Base-by-base conservation (phyloP, 1,284 basidiomycete genomes). In the Ceratobasidium sp. region DNA sequence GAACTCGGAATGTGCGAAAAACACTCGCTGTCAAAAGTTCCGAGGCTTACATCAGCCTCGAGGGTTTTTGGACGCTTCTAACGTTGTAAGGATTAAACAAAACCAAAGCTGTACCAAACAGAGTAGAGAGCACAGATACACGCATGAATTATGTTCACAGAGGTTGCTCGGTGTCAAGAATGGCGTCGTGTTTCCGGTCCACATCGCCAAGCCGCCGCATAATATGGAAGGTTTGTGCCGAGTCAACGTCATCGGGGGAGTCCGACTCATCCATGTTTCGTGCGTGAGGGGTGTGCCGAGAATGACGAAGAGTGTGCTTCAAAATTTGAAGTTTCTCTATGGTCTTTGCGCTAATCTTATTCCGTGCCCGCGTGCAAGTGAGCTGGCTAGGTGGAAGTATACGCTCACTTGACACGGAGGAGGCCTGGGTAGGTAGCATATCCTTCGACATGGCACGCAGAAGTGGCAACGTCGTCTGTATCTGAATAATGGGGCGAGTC, bases 311-410 rank as follows among this genome's bases (percentile, higher is more conserved):
- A 38, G 35, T 57, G 41, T 71, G 44, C 44, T 66, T 66, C 44
- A 66, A 30, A n/a, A 70, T 41, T 60, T 71, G 69, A 38, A 71
- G 69, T 5, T 33, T 57, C 16, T 71, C 69, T 7, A 71, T 50
- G 16, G 50, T 70, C 3, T 16, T 16, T 23, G 33, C 52, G 10
- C 52, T 55, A 23, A 70, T 70, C 27, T 57, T 55, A 35, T 71
- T 71, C 12, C 69, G 69, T 27, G 33, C 52, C 55, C 41, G 69
- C 2, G 69, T 71, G 69, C 69, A 71, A 46, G 64, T 77, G 18
- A 71, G 41, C 46, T 60, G 59, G 44, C 52, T 71, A 23, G 55
- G 60, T n/a, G 55, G 60, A 30, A 71, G 60, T 8, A 71, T 54
- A 20, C 41, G 54, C 41, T 71, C 68, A 8, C 52, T 57, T 2